Percentiles rank a stretch among this genome's conserved stretches.
These are phyloP conservation scores for Pythium grandisporangium DNA, from an alignment of 352 stramenopile genomes.

Conservation along the genomic window DNA sequence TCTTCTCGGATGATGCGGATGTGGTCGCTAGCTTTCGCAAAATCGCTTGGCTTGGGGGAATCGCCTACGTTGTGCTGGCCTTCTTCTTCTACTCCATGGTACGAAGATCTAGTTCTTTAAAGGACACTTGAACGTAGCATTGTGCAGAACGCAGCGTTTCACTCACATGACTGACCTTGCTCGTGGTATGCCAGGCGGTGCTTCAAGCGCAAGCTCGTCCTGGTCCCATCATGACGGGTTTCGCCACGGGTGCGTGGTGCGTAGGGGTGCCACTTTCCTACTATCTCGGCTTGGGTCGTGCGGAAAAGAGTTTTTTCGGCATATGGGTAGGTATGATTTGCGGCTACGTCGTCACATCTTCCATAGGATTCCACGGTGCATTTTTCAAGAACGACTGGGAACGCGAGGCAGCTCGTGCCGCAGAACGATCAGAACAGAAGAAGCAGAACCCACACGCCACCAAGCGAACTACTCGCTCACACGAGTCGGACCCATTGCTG, in stretches of 20 bases:
- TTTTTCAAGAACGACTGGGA: conserved; percentile 59
- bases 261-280: conserved; percentile 68
- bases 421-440: conserved; percentile 29
- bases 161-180: background rate
- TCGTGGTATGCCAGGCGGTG: conserved; percentile 34
- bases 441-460: conserved; percentile 4
- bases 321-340: conserved; percentile 67
- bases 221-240: conserved; percentile 45
- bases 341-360: conserved; percentile 68
- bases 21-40: conserved; percentile 58
- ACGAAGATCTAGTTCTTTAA: background rate
- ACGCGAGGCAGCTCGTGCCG: conserved; percentile 31
- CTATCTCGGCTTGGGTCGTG: conserved; percentile 38
- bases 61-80: conserved; percentile 60
- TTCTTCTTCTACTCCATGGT: conserved; percentile 82
- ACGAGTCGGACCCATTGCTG: conserved; percentile 12
- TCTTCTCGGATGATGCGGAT: conserved; percentile 59
- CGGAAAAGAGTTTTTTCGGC: conserved; percentile 30
- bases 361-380: conserved; percentile 51
- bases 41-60: conserved; percentile 40
- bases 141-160: background rate
- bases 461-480: background rate
- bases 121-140: background rate
- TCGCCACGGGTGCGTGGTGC: conserved; percentile 54
- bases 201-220: conserved; percentile 54